Evolutionary conservation across 257 asterid genomes (phyloP), one percentile per base, ranked within the genome.

Genomic region (Capsicum rhomboideum): DNA sequence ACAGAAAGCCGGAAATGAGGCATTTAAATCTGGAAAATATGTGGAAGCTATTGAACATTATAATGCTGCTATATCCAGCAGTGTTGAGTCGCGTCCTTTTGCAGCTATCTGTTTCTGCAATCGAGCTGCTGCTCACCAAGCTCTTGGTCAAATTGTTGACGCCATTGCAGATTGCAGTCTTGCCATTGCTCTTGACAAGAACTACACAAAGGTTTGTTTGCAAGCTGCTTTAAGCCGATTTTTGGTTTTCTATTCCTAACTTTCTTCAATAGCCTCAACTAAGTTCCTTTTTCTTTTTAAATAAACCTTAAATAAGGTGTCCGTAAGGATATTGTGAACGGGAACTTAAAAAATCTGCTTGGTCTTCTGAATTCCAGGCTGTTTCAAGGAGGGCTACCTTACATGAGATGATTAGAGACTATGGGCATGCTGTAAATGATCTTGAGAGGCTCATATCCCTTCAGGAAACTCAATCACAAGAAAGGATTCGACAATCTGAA

Each of bases 111-210:
- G 98, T 91, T 95, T 93, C 91, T 91, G 99, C 90, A 97, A 95
- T 83, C 98, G 98, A 83, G 99, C 99, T 31, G 99, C 99, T 87
- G 97, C 98, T 61, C 87, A 93, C 89, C 99, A 93, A 89, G 91
- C 98, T 55, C 82, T 93, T 59, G 91, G 91, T 87, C 97, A 93
- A 87, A 88, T 92, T 85, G 84, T 88, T 69, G 99, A 97, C 89
- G 98, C 98, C 89, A 93, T 97, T 86, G 93, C 97, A 67, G 99
- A 97, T 88, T 97, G 99, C 85, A 95, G 96, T 86, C 87, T 95
- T 50, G 98, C 99, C 87, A 90, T 97, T 23, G 97, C 99, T 79
- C 95, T 97, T 55, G 97, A 93, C 80, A 92, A 86, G 86, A 90
- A 92, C 80, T 95, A 97, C 86, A 34, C 80, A 66, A 97, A 97